Conservation (phyloP, 2,329 filamentous ascomycete species). For the Colletotrichum costaricense region DNA sequence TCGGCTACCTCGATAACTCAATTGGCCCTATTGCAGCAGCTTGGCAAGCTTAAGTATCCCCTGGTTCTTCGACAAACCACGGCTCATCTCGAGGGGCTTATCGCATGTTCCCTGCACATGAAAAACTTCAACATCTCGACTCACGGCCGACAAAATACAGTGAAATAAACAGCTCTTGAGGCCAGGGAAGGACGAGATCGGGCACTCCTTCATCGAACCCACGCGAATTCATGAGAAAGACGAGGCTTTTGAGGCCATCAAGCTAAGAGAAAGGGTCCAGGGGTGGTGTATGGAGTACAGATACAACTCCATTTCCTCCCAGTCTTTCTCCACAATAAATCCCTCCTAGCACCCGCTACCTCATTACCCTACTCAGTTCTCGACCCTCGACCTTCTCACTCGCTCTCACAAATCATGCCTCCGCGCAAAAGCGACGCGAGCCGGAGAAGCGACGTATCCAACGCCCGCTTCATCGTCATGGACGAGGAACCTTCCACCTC, state of each 20-base stretch:
- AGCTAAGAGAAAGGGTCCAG: not conserved
- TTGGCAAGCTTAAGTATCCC: not conserved
- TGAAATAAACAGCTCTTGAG: not conserved
- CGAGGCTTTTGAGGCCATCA: not conserved
- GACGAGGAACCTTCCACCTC: conserved; percentile 48
- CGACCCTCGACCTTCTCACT: not conserved
- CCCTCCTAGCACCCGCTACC: not conserved
- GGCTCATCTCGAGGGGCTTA: conserved; percentile 16
- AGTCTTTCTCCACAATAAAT: conserved; percentile 8
- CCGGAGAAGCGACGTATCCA: conserved; percentile 58
- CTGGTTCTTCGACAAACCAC: not conserved
- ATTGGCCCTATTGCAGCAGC: not conserved
- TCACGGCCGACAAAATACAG: not conserved
- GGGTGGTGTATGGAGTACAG: not conserved
- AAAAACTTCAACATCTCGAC: conserved; percentile 27
- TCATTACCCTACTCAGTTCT: not conserved
- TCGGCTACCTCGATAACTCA: not conserved
- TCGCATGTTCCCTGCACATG: not conserved
- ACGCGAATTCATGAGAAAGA: not conserved
- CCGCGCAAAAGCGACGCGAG: conserved; percentile 64
- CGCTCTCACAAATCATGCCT: conserved; percentile 55
- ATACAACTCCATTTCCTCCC: not conserved
- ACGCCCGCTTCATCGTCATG: conserved; percentile 55
- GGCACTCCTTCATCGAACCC: not conserved
- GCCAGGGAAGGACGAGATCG: not conserved